Conservation (phyloP, 2,329 filamentous ascomycete genomes). For the Pezicula neosporulosa region DNA sequence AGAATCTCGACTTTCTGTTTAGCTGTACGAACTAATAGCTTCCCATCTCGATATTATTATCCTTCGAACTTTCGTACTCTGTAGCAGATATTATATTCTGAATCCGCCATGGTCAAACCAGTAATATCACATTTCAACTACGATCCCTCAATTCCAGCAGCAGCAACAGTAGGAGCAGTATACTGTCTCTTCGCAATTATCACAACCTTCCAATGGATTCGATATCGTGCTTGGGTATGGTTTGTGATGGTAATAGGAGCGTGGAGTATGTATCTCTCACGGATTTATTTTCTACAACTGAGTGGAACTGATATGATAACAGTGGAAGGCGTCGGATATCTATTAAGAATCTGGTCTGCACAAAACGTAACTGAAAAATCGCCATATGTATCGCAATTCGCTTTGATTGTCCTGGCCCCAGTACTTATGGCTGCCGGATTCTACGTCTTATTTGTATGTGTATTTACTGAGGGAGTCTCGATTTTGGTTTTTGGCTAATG, state of each 20-base stretch:
- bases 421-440: conserved; percentile 23
- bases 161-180: conserved; percentile 24
- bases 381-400: conserved; percentile 19
- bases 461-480: neutral
- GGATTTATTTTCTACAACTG: neutral
- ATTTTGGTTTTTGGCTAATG: neutral
- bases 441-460: conserved; percentile 18
- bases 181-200: conserved; percentile 24
- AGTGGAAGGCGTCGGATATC: conserved; percentile 22
- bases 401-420: conserved; percentile 21
- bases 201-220: conserved; percentile 28
- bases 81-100: neutral
- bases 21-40: no score
- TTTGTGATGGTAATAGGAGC: conserved; percentile 28
- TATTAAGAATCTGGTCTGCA: conserved; percentile 14
- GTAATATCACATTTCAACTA: conserved; percentile 19
- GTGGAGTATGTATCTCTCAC: conserved; percentile 22
- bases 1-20: no score
- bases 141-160: conserved; percentile 25
- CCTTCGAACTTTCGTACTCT: no score
- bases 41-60: no score
- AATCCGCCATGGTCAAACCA: neutral
- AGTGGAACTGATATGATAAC: neutral
- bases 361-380: conserved; percentile 3
- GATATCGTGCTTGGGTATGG: conserved; percentile 30